Evolutionary conservation across 2,329 filamentous ascomycete species (phyloP), one percentile per base, ranked within the genome.

Genomic region (Myriosclerotinia duriaeana): DNA sequence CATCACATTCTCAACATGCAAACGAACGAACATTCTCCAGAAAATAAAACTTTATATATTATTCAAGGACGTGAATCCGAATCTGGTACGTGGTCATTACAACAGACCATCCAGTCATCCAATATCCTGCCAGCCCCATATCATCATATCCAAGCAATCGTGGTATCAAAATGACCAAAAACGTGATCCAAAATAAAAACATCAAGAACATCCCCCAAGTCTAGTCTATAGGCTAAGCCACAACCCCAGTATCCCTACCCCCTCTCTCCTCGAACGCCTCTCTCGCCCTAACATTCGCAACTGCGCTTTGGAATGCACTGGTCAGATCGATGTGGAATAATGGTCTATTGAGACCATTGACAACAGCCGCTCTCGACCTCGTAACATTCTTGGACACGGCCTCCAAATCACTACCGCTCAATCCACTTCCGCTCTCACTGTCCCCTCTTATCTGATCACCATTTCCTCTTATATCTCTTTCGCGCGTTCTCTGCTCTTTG

Each of bases 281-380:
- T 63, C 83, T 79, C 0, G 82, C 83, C 78, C 92, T 86, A 0
- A 91, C 85, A 72, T 96, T 96, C 40, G 89, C 87, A 73, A 97
- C 86, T 3, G 93, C 94, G 72, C 89, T 92, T 78, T 97, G 91
- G 72, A 98, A 79, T 8, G 95, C 95, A 74, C 89, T 93, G 5
- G 92, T 95, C 62, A 98, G 79, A 77, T 98, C 95, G 64, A 97
- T 86, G 76, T 99, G 95, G 85, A 99, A 98, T 72, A 97, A 85
- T 5, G 95, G 94, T 72, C 91, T 82, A 78, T 96, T 95, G 69
- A 96, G 80, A n/a, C 94, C 91, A 71, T 93, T 89, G 20, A 98
- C 88, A 5, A 91, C 84, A 1, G 90, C 88, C 38, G 85, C 78
- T 72, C 76, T 79, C 67, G 70, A 76, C 38, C 70, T 72, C 76